Base-by-base conservation (phyloP, 192 early-diverging fungal genomes). In the Entomortierella lignicola region DNA sequence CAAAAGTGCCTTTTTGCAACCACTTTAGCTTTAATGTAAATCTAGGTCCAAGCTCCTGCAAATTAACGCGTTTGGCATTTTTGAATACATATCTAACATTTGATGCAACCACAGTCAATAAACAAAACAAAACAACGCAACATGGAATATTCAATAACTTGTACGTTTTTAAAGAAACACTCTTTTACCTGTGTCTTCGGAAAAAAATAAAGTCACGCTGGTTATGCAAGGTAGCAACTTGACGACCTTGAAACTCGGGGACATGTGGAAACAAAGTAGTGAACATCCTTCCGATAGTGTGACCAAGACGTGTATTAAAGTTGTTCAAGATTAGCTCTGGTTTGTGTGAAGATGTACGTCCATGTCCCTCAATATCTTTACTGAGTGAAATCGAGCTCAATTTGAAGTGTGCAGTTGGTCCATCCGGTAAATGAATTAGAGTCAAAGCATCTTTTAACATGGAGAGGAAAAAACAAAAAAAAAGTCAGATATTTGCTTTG, bases 141-240 rank as follows among this genome's bases (percentile, higher is more conserved):
- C n/a, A n/a, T n/a, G n/a, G n/a, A n/a, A n/a, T n/a, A n/a, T n/a
- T n/a, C n/a, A n/a, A n/a, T n/a, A n/a, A n/a, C n/a, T n/a, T n/a
- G n/a, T n/a, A n/a, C n/a, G n/a, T n/a, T n/a, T n/a, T n/a, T n/a
- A n/a, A n/a, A n/a, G n/a, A n/a, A n/a, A n/a, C n/a, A 5, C 31
- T 8, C 30, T 37, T 66, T 56, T 75, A 90, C 86, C 96, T 89
- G 80, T 99, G 98, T 42, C 97, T 89, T 70, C 98, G 86, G 74
- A 99, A 97, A 80, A 99, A 99, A 66, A 99, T 98, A 71, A 97
- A 99, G 81, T 99, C 98, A 50, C 98, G 94, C 84, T 99, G 98
- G 83, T 99, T 99, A 77, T 99, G 98, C 77, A 99, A 93, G 4
- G 98, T 99, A 11, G 89, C 93, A 29, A 91, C 96, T 77, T 98